Evolutionary conservation across 2,329 filamentous ascomycete species (phyloP).

Genomic region (Alternaria atra): DNA sequence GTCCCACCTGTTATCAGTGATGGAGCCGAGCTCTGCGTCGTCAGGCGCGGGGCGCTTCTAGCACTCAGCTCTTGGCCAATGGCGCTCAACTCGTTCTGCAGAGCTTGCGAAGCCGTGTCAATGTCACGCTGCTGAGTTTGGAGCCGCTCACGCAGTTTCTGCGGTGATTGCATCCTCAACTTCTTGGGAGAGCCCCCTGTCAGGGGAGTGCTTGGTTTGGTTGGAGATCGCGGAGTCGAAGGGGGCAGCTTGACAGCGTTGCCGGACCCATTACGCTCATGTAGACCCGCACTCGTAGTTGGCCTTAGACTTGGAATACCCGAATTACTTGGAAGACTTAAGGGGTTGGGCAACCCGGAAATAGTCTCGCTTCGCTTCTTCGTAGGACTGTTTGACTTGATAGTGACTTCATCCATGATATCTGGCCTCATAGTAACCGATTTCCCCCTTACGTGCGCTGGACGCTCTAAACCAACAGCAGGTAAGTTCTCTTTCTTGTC

Average conservation of each 20-base stretch:
- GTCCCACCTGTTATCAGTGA: constrained; percentile 29
- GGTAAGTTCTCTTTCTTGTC: constrained; percentile 52
- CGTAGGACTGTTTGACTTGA: constrained; percentile 51
- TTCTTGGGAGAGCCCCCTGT: constrained; percentile 35
- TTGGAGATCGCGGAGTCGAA: constrained; percentile 41
- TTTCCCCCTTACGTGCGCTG: constrained; percentile 33
- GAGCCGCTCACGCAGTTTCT: constrained; percentile 80
- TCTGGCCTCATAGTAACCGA: constrained; percentile 30
- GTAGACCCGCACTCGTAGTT: constrained; percentile 56
- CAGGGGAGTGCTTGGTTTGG: constrained; percentile 32
- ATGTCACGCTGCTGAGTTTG: constrained; percentile 81
- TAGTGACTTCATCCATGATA: constrained; percentile 47
- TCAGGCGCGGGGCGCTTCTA: constrained; percentile 42
- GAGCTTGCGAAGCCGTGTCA: constrained; percentile 71
- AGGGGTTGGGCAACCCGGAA: constrained; percentile 59
- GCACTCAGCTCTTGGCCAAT: constrained; percentile 81
- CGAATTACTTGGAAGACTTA: constrained; percentile 26
- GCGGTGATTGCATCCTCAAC: constrained; percentile 66
- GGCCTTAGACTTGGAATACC: constrained; percentile 61
- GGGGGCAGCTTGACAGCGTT: constrained; percentile 68
- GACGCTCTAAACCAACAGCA: constrained; percentile 35
- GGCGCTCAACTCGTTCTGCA: constrained; percentile 79
- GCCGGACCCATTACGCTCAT: constrained; percentile 59
- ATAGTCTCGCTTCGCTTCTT: constrained; percentile 57
- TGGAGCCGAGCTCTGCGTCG: constrained; percentile 42